Base-by-base conservation (phyloP, 2,329 filamentous ascomycete species). In the Ramichloridium luteum region DNA sequence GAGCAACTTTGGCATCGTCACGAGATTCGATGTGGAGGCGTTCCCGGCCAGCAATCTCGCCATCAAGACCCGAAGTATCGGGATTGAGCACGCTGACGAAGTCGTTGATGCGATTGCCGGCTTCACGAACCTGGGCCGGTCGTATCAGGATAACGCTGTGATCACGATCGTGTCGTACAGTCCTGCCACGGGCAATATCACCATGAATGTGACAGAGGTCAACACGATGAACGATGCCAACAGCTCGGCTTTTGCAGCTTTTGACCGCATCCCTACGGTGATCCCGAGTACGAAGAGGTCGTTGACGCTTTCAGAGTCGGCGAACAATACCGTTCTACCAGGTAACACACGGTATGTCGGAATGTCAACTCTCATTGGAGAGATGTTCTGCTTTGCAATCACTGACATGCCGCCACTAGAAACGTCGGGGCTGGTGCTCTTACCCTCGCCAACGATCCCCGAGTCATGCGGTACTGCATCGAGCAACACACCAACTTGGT, bases 41-140 rank as follows among this genome's bases (percentile, higher is more conserved):
- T 41, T 46, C n/a, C n/a, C n/a, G 11, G 53, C 56, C 9, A 49
- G 57, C 0, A 47, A 48, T 4, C 58, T 65, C 6, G 62, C 62
- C 6, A 60, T 66, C 0, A n/a, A n/a, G n/a, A n/a, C n/a, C n/a
- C n/a, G n/a, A n/a, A n/a, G n/a, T n/a, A n/a, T 45, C 3, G 42
- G 40, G 4, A 29, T 41, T 6, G 42, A 45, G 25, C 42, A 45
- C 33, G 34, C 36, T 2, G 42, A 45, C 29, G 40, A 43, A 18
- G 40, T 40, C 3, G 42, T 45, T 5, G 42, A 38, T 5, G 38
- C 36, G 3, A 38, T 41, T 20, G 25, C 27, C 11, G 38, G 40
- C 4, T 25, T 29, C n/a, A n/a, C n/a, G 28, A 30, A 30, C 20
- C 28, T 30, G 4, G 15, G 12, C 13, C 28, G 12, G 9, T 30